These are phyloP conservation scores for Pseudogymnoascus sp. DNA, from an alignment of 2,329 filamentous ascomycete species.

Conservation along the genomic window DNA sequence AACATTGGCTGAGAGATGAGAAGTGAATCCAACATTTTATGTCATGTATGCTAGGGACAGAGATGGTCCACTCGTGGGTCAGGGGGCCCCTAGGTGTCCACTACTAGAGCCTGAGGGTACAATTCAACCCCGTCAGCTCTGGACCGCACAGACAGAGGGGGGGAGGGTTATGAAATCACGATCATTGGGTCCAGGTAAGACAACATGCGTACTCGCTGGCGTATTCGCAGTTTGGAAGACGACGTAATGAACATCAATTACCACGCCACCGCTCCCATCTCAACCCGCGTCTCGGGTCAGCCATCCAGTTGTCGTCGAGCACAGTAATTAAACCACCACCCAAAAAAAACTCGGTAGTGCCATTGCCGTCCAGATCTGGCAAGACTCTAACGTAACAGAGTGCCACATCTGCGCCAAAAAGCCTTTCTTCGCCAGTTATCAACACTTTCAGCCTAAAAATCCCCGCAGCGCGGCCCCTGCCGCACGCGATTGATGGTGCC, in stretches of 20 bases:
- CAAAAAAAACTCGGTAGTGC: neutral
- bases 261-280: neutral
- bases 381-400: neutral
- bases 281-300: neutral
- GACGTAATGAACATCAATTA: neutral
- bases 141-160: neutral
- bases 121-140: neutral
- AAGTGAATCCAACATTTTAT: neutral
- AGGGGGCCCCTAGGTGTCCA: neutral
- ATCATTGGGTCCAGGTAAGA: neutral
- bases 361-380: neutral
- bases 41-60: neutral
- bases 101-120: neutral
- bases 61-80: neutral
- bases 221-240: neutral
- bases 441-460: neutral
- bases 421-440: conserved; percentile 6
- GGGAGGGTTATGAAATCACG: neutral
- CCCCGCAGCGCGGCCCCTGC: neutral
- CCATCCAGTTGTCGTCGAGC: neutral
- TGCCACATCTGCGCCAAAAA: neutral
- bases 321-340: neutral
- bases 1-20: neutral
- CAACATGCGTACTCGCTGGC: neutral
- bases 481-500: neutral